A percentile compares a stretch with the other conserved stretches of the same genome.
These are phyloP conservation scores for Reticulascus tulasneorum DNA, from an alignment of 2,329 filamentous ascomycete genomes.

Conservation along the genomic window DNA sequence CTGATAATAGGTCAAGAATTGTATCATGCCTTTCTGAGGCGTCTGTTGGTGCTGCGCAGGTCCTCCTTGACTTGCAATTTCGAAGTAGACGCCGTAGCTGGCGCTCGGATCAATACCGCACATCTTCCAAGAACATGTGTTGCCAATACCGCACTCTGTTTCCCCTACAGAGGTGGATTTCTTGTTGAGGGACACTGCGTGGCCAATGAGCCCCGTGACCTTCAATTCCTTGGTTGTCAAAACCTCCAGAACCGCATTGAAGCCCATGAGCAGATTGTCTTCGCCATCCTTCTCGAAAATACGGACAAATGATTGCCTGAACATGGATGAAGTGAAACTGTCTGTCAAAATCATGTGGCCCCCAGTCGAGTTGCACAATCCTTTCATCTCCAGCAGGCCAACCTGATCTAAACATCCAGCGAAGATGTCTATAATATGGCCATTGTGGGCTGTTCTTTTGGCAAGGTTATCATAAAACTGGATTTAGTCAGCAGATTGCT, in stretches of 20 bases:
- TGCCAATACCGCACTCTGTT: constrained; percentile 96
- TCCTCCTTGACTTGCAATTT: constrained; percentile 91
- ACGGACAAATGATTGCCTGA: constrained; percentile 96
- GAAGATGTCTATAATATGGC: constrained; percentile 96
- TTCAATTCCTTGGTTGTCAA: constrained; percentile 97
- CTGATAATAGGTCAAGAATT: constrained; percentile 98
- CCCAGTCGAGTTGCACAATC: constrained; percentile 89
- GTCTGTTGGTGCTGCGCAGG: constrained; percentile 80
- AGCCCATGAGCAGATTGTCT: constrained; percentile 95
- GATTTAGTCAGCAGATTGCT: constrained; percentile 19
- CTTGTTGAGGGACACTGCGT: constrained; percentile 95
- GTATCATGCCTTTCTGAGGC: constrained; percentile 90
- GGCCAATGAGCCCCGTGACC: constrained; percentile 93
- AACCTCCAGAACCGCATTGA: constrained; percentile 94
- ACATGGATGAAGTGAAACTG: constrained; percentile 98
- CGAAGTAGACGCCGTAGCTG: constrained; percentile 95
- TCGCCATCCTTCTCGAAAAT: constrained; percentile 96
- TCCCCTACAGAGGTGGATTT: constrained; percentile 96
- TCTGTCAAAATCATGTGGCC: constrained; percentile 98
- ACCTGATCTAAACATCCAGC: constrained; percentile 97
- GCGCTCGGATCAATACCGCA: constrained; percentile 92
- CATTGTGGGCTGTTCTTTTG: constrained; percentile 92
- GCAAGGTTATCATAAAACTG: constrained; percentile 93
- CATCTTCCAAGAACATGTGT: constrained; percentile 99
- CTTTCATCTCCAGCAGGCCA: constrained; percentile 96